phyloP scores from a whole-genome alignment of 2,329 filamentous ascomycete genomes.

The Colletotrichum magnum region DNA sequence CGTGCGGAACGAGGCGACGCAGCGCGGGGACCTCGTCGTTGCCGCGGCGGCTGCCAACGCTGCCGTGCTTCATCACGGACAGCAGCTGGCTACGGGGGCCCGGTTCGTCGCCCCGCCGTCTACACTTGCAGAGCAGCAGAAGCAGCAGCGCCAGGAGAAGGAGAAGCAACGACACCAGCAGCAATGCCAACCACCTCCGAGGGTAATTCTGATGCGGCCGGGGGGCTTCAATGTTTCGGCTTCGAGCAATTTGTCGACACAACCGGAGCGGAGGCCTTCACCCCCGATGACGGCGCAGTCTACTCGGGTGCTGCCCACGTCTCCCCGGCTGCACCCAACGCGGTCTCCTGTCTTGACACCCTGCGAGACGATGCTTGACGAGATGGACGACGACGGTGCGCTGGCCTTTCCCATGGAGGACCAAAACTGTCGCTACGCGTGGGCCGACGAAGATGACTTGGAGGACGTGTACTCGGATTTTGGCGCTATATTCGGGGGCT shows the following conservation, averaged over 20 bases:
- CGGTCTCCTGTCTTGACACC: slow-evolving; percentile 49
- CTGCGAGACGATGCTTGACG: slow-evolving; percentile 44
- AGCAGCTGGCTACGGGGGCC: slow-evolving; percentile 50
- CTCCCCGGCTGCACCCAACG: slow-evolving; percentile 16
- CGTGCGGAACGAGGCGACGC: slow-evolving; percentile 55
- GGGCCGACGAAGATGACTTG: slow-evolving; percentile 58
- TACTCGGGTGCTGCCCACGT: slow-evolving; percentile 18
- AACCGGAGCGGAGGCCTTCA: not conserved
- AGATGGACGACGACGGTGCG: slow-evolving; percentile 60
- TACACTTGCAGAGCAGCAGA: slow-evolving; percentile 9
- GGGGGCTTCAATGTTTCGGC: not conserved
- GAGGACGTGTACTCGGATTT: slow-evolving; percentile 71
- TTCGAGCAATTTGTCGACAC: not conserved
- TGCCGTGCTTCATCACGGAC: slow-evolving; percentile 51
- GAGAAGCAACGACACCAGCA: not conserved
- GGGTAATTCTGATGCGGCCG: slow-evolving; percentile 29
- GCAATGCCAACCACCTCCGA: slow-evolving; percentile 5
- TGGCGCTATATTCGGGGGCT: slow-evolving; percentile 63
- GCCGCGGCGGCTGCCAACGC: slow-evolving; percentile 51
- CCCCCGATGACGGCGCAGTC: slow-evolving; percentile 13
- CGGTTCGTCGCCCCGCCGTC: slow-evolving; percentile 47
- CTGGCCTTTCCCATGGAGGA: slow-evolving; percentile 63
- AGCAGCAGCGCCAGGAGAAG: not conserved
- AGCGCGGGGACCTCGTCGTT: slow-evolving; percentile 49
- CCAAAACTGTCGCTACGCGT: slow-evolving; percentile 60